Conservation (phyloP, 352 stramenopile species). For the Thalassiosira livingstoniorum region DNA sequence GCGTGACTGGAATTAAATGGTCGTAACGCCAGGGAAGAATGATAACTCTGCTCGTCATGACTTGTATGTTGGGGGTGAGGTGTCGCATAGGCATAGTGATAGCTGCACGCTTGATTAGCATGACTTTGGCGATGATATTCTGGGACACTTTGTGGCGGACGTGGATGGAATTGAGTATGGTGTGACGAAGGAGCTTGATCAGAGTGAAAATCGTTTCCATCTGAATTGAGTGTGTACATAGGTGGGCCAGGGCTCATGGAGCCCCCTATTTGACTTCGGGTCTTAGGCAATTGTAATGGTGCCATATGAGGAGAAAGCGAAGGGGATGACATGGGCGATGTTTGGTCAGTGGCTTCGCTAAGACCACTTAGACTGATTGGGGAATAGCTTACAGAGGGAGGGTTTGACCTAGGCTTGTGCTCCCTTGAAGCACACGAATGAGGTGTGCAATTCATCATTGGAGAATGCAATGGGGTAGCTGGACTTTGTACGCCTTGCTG, state of each 20-base stretch:
- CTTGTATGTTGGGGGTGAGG: neutral
- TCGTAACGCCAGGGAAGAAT: neutral
- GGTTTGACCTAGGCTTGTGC: neutral
- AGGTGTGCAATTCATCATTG: slow-evolving; percentile 26
- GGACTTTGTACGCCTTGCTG: slow-evolving; percentile 30
- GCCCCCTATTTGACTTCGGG: slow-evolving; percentile 22
- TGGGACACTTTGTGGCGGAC: slow-evolving; percentile 12
- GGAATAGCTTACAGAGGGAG: slow-evolving; percentile 31
- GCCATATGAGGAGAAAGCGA: slow-evolving; percentile 47
- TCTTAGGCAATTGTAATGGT: slow-evolving; percentile 24
- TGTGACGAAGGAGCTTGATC: slow-evolving; percentile 6
- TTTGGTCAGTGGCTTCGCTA: slow-evolving; percentile 43
- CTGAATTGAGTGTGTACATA: slow-evolving; percentile 33
- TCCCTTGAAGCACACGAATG: slow-evolving; percentile 19
- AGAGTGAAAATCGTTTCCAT: slow-evolving; percentile 47
- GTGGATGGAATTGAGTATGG: slow-evolving; percentile 4
- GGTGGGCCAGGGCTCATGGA: slow-evolving; percentile 14
- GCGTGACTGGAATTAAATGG: neutral
- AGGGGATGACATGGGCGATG: slow-evolving; percentile 54
- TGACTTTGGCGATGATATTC: slow-evolving; percentile 12
- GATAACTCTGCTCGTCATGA: slow-evolving; percentile 2
- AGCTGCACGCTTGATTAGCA: neutral
- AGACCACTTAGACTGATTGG: slow-evolving; percentile 45
- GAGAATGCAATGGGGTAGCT: slow-evolving; percentile 38
- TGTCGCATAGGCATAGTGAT: slow-evolving; percentile 3